Evolutionary conservation across 768 basidiomycete species (phyloP).

Genomic region (Dioszegia aurantiaca): DNA sequence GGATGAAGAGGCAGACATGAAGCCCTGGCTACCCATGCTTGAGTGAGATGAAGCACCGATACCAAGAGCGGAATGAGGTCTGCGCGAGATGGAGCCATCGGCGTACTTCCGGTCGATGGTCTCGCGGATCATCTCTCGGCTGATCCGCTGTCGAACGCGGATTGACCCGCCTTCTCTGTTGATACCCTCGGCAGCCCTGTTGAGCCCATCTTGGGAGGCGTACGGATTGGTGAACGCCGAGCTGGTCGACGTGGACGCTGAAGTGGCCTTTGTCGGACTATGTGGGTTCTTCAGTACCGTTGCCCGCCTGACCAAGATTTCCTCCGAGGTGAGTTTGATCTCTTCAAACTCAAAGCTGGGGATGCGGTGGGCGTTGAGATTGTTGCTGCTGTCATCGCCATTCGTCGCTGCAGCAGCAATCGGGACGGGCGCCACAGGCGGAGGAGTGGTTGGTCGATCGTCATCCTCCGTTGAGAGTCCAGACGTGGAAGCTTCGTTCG

Average conservation of each 20-base stretch:
- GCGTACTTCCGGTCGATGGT: slow-evolving; percentile 46
- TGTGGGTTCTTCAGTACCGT: slow-evolving; percentile 13
- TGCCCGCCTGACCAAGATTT: slow-evolving; percentile 4
- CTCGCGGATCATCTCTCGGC: slow-evolving; percentile 48
- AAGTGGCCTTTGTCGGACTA: slow-evolving; percentile 8
- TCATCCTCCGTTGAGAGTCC: slow-evolving; percentile 13
- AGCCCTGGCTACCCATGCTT: not conserved
- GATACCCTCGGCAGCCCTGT: not conserved
- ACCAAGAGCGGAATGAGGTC: slow-evolving; percentile 13
- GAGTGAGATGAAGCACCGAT: not conserved
- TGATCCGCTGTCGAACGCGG: slow-evolving; percentile 49
- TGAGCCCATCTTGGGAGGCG: not conserved
- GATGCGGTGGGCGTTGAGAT: slow-evolving; percentile 43
- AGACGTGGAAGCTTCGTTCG: slow-evolving; percentile 14
- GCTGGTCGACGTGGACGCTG: slow-evolving; percentile 5
- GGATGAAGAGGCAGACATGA: not conserved
- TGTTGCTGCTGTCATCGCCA: not conserved
- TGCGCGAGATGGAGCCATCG: slow-evolving; percentile 33
- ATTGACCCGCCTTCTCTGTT: slow-evolving; percentile 16
- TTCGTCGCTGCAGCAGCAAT: slow-evolving; percentile 21
- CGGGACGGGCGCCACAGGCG: slow-evolving; percentile 28
- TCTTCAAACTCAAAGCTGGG: slow-evolving; percentile 48
- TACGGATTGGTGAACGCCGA: slow-evolving; percentile 2
- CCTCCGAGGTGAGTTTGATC: slow-evolving; percentile 23
- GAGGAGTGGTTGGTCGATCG: slow-evolving; percentile 43